phyloP scores from a whole-genome alignment of 2,329 filamentous ascomycete species.

The Fusarium oxysporum region DNA sequence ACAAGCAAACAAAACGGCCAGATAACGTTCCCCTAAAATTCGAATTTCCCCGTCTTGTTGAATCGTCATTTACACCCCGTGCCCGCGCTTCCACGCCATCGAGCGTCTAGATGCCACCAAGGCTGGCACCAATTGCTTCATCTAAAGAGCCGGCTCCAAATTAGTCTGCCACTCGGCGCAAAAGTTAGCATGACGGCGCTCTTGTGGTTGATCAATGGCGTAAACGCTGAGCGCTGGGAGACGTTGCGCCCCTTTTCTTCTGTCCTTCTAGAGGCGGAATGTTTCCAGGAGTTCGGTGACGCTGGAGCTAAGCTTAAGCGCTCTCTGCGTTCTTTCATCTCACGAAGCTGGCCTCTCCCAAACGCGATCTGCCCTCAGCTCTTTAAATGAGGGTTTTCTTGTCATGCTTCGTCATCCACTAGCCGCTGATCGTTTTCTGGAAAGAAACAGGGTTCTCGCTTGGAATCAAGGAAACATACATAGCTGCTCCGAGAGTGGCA shows the following conservation, averaged over 20 bases:
- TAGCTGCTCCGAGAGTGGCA: background rate
- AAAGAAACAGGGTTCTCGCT: conserved; percentile 15
- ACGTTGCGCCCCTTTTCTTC: conserved; percentile 39
- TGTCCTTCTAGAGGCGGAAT: conserved; percentile 26
- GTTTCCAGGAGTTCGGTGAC: conserved; percentile 28
- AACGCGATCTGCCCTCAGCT: conserved; percentile 17
- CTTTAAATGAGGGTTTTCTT: conserved; percentile 11
- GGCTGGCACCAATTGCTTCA: conserved; percentile 32
- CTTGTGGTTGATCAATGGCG: conserved; percentile 31
- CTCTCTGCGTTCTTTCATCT: conserved; percentile 20
- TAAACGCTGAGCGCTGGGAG: conserved; percentile 19
- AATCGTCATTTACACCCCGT: conserved; percentile 29
- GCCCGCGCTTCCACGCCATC: conserved; percentile 26
- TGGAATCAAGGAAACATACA: background rate
- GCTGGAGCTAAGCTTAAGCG: conserved; percentile 15
- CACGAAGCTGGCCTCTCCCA: conserved; percentile 8
- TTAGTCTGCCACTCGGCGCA: conserved; percentile 35
- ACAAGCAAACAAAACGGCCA: conserved; percentile 23
- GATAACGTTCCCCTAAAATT: background rate
- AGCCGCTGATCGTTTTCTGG: conserved; percentile 17
- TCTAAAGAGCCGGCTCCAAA: conserved; percentile 19
- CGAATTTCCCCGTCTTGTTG: conserved; percentile 24
- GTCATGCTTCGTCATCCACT: conserved; percentile 22
- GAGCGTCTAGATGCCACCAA: conserved; percentile 36
- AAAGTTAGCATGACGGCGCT: conserved; percentile 30